Evolutionary conservation across 2,329 filamentous ascomycete species (phyloP).

Genomic region (Alternaria solani): DNA sequence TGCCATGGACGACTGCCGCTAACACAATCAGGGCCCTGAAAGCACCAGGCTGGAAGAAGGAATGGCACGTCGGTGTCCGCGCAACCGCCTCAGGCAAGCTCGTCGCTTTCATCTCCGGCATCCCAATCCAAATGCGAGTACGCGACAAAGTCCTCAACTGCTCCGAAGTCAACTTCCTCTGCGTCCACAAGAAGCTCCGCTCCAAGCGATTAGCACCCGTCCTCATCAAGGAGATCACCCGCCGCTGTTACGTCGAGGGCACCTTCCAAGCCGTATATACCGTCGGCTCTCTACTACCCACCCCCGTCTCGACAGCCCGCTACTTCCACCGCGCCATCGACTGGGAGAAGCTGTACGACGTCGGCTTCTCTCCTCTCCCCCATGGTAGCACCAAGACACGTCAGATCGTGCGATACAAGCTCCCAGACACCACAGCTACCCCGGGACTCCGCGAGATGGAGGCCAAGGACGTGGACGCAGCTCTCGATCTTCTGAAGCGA

Average conservation of each 20-base stretch:
- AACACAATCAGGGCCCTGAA: slow-evolving; percentile 77
- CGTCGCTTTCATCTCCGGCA: slow-evolving; percentile 94
- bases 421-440: slow-evolving; percentile 77
- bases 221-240: slow-evolving; percentile 96
- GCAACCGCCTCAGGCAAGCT: slow-evolving; percentile 83
- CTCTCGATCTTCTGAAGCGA: slow-evolving; percentile 75
- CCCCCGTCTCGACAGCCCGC: slow-evolving; percentile 88
- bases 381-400: slow-evolving; percentile 81
- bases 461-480: slow-evolving; percentile 76
- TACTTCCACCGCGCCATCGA: slow-evolving; percentile 95
- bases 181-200: slow-evolving; percentile 96
- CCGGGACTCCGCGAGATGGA: slow-evolving; percentile 83
- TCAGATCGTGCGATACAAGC: slow-evolving; percentile 84
- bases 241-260: slow-evolving; percentile 83
- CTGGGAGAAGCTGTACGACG: slow-evolving; percentile 95
- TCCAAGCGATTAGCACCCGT: slow-evolving; percentile 91
- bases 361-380: slow-evolving; percentile 91
- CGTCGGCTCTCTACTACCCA: slow-evolving; percentile 87
- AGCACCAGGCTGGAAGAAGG: slow-evolving; percentile 89
- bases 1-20: slow-evolving; percentile 4
- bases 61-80: slow-evolving; percentile 95
- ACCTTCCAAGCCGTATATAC: slow-evolving; percentile 98
- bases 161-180: slow-evolving; percentile 97
- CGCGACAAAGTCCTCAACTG: slow-evolving; percentile 77
- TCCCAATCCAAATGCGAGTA: slow-evolving; percentile 83